These are phyloP conservation scores for Entomortierella beljakovae DNA, from an alignment of 192 early-diverging fungal genomes.

Conservation along the genomic window DNA sequence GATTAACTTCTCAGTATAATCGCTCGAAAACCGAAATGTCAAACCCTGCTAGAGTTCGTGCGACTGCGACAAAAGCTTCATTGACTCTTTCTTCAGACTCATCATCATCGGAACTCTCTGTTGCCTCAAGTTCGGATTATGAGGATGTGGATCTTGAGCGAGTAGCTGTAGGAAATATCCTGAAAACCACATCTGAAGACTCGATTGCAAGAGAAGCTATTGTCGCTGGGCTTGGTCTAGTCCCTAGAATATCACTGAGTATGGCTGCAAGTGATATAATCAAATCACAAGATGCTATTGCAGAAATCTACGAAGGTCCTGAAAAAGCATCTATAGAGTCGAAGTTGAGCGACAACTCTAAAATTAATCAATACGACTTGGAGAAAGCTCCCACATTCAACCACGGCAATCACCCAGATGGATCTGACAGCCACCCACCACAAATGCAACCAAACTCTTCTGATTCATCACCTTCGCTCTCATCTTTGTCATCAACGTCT, in stretches of 20 bases:
- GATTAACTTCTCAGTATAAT: neutral
- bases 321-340: no score
- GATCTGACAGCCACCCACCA: conserved; percentile 6
- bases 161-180: no score
- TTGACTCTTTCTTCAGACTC: conserved; percentile 42
- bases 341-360: no score
- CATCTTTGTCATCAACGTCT: conserved; percentile 18
- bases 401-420: neutral
- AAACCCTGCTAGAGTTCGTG: conserved; percentile 27
- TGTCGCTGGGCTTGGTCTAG: no score
- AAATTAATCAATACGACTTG: no score
- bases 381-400: neutral
- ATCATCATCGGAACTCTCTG: conserved; percentile 27
- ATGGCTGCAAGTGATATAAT: no score
- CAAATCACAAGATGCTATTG: no score
- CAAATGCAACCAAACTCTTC: conserved; percentile 38
- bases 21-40: neutral
- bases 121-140: neutral
- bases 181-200: no score
- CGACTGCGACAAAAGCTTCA: conserved; percentile 32
- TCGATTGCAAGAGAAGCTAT: no score
- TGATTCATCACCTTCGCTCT: conserved; percentile 19
- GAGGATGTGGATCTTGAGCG: neutral
- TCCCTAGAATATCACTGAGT: no score
- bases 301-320: no score